A percentile compares a stretch with the other conserved stretches of the same genome.
These are phyloP conservation scores for Neckera pumila DNA, from an alignment of 225 moss, liverwort and hornwort species.

Conservation along the genomic window DNA sequence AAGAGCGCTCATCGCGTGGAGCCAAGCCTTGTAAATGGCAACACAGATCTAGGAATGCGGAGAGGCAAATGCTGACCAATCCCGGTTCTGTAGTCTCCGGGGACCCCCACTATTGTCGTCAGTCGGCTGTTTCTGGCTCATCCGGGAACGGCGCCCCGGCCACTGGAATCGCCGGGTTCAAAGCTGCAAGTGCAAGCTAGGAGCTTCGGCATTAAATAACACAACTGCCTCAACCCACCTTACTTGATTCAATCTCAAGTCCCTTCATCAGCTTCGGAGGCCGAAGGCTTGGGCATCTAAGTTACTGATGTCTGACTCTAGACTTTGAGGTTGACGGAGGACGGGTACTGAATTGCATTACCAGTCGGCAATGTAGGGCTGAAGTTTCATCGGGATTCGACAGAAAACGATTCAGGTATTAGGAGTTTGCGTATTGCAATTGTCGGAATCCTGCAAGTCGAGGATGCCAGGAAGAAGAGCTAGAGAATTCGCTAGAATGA, in stretches of 20 bases:
- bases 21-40: not conserved
- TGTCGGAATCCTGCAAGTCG: not conserved
- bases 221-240: not conserved
- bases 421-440: not conserved
- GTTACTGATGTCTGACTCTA: not conserved
- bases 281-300: not conserved
- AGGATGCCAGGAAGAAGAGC: not conserved
- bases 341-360: not conserved
- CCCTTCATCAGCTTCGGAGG: not conserved
- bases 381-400: not conserved
- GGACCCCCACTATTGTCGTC: not conserved
- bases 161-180: not conserved
- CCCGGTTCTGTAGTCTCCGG: not conserved
- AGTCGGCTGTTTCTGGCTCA: slow-evolving; percentile 1
- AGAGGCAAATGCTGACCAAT: not conserved
- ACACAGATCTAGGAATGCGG: not conserved
- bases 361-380: not conserved
- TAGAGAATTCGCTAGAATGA: not conserved
- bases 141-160: not conserved
- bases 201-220: not conserved
- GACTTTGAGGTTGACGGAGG: not conserved
- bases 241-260: not conserved
- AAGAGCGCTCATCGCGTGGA: not conserved
- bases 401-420: not conserved
- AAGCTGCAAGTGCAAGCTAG: not conserved